A percentile compares a stretch with the other conserved stretches of the same genome.
phyloP scores from a whole-genome alignment of 2,329 filamentous ascomycete genomes.

The Chaetomiaceae sp. region DNA sequence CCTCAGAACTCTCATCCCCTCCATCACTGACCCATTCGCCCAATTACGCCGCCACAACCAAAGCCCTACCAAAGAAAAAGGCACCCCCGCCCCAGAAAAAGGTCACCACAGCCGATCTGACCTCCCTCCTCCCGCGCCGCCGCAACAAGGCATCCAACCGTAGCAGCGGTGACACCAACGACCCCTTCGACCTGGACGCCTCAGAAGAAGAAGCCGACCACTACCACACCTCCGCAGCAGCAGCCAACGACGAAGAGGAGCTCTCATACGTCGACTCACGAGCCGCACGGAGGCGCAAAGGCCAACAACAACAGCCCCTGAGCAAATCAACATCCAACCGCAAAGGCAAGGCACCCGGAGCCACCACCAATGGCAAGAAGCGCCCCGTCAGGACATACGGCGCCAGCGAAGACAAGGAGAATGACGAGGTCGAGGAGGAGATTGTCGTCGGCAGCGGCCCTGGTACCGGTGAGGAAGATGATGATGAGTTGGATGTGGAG shows the following conservation, averaged over 20 bases:
- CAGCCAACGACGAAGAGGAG: slow-evolving; percentile 51
- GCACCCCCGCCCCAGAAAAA: slow-evolving; percentile 36
- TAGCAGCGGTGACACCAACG: slow-evolving; percentile 32
- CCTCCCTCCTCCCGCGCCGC: slow-evolving; percentile 50
- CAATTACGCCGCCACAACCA: slow-evolving; percentile 40
- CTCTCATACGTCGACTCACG: slow-evolving; percentile 40
- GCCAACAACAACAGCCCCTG: slow-evolving; percentile 27
- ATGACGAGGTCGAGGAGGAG: slow-evolving; percentile 37
- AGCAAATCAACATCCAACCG: slow-evolving; percentile 20
- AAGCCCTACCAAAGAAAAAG: slow-evolving; percentile 29
- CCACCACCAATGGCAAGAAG: slow-evolving; percentile 17
- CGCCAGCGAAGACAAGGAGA: slow-evolving; percentile 54
- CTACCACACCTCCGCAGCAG: slow-evolving; percentile 35
- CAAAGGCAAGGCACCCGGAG: slow-evolving; percentile 24
- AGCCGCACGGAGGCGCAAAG: slow-evolving; percentile 32
- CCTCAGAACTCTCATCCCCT: slow-evolving; percentile 56
- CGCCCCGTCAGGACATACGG: slow-evolving; percentile 44
- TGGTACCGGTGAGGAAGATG: slow-evolving; percentile 25
- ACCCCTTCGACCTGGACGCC: slow-evolving; percentile 39
- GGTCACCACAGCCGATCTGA: slow-evolving; percentile 51
- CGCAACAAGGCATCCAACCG: slow-evolving; percentile 34
- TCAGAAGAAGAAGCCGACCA: slow-evolving; percentile 47
- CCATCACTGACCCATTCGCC: slow-evolving; percentile 64
- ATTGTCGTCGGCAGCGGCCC: slow-evolving; percentile 19
- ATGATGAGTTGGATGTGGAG: too few relatives aligned